A percentile compares a stretch with the other conserved stretches of the same genome.
phyloP scores from a whole-genome alignment of 495 filamentous ascomycete genomes.

The Echria macrotheca region DNA sequence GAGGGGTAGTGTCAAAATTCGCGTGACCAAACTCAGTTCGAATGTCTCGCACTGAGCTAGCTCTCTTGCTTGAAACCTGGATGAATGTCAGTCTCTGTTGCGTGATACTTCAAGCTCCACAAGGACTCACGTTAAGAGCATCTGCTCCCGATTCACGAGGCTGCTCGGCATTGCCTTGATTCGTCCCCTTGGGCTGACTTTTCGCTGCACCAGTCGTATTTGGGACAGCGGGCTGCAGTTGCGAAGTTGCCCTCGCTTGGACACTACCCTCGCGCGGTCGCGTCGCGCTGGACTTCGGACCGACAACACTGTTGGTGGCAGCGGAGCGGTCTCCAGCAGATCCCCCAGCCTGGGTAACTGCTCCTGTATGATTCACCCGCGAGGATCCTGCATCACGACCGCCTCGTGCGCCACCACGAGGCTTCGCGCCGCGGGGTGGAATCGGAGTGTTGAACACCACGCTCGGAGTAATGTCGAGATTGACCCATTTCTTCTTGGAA shows the following conservation, averaged over 20 bases:
- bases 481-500: slow-evolving; percentile 69
- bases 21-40: slow-evolving; percentile 19
- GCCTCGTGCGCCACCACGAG: slow-evolving; percentile 53
- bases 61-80: slow-evolving; percentile 16
- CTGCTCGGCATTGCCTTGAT: slow-evolving; percentile 33
- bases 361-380: slow-evolving; percentile 16
- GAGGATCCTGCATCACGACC: slow-evolving; percentile 35
- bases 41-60: slow-evolving; percentile 15
- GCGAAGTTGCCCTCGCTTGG: slow-evolving; percentile 16
- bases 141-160: slow-evolving; percentile 21
- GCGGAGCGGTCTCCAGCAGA: slow-evolving; percentile 17
- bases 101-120: neutral
- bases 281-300: slow-evolving; percentile 11
- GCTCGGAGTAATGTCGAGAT: slow-evolving; percentile 66
- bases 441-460: slow-evolving; percentile 80
- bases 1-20: slow-evolving; percentile 14
- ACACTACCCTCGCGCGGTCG: slow-evolving; percentile 23
- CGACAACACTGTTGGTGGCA: slow-evolving; percentile 8
- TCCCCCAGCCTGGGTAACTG: neutral
- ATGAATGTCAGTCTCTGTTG: neutral
- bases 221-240: slow-evolving; percentile 20
- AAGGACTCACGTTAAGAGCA: slow-evolving; percentile 24
- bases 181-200: slow-evolving; percentile 38
- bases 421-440: slow-evolving; percentile 56
- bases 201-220: slow-evolving; percentile 42